A percentile compares a stretch with the other conserved stretches of the same genome.
Evolutionary conservation across 192 early-diverging fungal genomes (phyloP).

Genomic region (Umbelopsis ramanniana): DNA sequence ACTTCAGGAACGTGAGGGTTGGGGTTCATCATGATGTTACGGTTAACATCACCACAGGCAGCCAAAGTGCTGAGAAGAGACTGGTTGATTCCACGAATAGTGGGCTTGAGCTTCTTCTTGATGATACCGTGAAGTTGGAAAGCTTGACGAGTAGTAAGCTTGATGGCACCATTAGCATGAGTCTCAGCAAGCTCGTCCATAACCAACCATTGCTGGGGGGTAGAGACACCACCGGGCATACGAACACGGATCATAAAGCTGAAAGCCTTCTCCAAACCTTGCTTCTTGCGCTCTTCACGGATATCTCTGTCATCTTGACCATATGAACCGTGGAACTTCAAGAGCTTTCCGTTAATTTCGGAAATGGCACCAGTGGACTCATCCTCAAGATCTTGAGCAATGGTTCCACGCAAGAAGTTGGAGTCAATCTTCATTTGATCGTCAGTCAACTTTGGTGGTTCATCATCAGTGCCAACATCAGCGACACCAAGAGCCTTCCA

Average conservation of each 20-base stretch:
- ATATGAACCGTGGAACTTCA: conserved; percentile 98
- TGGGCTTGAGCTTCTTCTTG: conserved; percentile 85
- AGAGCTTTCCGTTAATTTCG: conserved; percentile 91
- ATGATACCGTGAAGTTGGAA: conserved; percentile 97
- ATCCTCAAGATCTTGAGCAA: conserved; percentile 84
- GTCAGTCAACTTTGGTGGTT: conserved; percentile 75
- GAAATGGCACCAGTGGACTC: conserved; percentile 79
- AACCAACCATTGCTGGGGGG: conserved; percentile 89
- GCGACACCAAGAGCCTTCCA: conserved; percentile 86
- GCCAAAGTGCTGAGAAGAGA: conserved; percentile 91
- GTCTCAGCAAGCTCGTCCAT: conserved; percentile 90
- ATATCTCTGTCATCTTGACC: conserved; percentile 97
- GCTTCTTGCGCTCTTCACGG: conserved; percentile 79
- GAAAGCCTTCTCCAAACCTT: conserved; percentile 90
- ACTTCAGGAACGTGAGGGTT: conserved; percentile 81
- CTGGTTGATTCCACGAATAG: conserved; percentile 93
- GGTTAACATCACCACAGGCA: conserved; percentile 97
- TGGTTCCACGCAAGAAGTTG: conserved; percentile 93
- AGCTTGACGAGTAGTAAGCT: conserved; percentile 95
- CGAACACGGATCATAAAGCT: conserved; percentile 98
- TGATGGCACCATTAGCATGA: conserved; percentile 87
- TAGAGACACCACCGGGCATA: conserved; percentile 89
- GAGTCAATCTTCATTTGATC: conserved; percentile 92
- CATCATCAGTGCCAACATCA: conserved; percentile 64
- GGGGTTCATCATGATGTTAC: conserved; percentile 94